These are phyloP conservation scores for Talaromyces sp. DNA, from an alignment of 2,329 filamentous ascomycete genomes.

Conservation along the genomic window DNA sequence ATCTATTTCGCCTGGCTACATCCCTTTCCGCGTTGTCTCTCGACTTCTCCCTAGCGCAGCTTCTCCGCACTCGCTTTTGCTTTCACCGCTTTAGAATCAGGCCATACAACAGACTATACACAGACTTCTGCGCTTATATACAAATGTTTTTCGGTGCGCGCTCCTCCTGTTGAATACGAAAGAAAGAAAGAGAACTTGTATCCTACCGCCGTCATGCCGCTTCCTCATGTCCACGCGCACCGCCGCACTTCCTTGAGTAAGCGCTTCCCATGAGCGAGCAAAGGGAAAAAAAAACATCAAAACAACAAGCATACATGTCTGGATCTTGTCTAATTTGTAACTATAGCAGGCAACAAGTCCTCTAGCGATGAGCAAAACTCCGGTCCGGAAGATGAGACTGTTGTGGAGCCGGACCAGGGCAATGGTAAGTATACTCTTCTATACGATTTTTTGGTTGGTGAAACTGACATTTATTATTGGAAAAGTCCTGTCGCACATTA, in stretches of 20 bases:
- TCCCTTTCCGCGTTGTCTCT: background rate
- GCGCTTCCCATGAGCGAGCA: conserved; percentile 14
- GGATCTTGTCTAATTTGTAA: background rate
- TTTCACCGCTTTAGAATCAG: background rate
- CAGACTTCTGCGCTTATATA: background rate
- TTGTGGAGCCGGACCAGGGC: conserved; percentile 88
- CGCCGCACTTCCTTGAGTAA: conserved; percentile 36
- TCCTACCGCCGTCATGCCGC: conserved; percentile 23
- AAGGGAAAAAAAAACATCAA: background rate
- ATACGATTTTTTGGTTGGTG: too few species aligned
- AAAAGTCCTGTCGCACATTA: conserved; percentile 90
- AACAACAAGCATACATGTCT: background rate
- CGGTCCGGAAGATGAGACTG: conserved; percentile 66
- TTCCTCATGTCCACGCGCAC: conserved; percentile 30
- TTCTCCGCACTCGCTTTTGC: background rate
- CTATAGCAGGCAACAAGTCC: conserved; percentile 43
- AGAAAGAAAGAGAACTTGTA: background rate
- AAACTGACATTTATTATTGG: background rate
- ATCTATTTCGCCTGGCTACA: background rate
- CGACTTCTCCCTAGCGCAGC: background rate
- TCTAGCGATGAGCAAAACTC: conserved; percentile 54
- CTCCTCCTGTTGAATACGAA: background rate
- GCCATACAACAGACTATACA: background rate
- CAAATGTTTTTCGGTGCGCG: background rate
- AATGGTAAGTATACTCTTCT: conserved; percentile 62